Evolutionary conservation across 768 basidiomycete genomes (phyloP).

Genomic region (Mycena filopes): DNA sequence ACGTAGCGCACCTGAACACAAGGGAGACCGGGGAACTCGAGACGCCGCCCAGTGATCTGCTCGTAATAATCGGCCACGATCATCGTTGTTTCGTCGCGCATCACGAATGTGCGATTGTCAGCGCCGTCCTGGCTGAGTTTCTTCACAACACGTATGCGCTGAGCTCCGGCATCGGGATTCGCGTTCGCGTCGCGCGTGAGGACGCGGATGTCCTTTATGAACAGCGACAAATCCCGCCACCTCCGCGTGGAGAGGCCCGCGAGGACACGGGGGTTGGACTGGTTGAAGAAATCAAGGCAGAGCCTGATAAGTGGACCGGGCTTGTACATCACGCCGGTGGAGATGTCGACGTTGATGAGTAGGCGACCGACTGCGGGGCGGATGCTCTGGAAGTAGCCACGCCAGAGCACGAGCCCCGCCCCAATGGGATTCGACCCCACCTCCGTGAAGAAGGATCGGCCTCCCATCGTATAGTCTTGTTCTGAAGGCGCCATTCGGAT

Average conservation of each 20-base stretch:
- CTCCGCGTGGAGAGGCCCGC: slow-evolving; percentile 64
- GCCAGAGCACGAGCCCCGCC: slow-evolving; percentile 70
- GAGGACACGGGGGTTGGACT: slow-evolving; percentile 51
- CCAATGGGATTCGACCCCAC: slow-evolving; percentile 61
- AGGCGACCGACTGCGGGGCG: slow-evolving; percentile 70
- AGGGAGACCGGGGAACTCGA: slow-evolving; percentile 70
- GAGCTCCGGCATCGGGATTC: slow-evolving; percentile 36
- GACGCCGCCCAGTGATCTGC: slow-evolving; percentile 57
- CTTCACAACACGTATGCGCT: slow-evolving; percentile 65
- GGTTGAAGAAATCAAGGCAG: slow-evolving; percentile 61
- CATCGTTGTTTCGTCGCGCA: slow-evolving; percentile 49
- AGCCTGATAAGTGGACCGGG: slow-evolving; percentile 63
- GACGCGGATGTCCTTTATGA: slow-evolving; percentile 55
- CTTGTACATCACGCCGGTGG: slow-evolving; percentile 79
- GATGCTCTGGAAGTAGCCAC: slow-evolving; percentile 80
- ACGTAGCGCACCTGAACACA: slow-evolving; percentile 50
- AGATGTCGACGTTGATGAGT: slow-evolving; percentile 77
- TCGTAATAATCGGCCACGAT: slow-evolving; percentile 69
- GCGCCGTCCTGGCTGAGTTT: slow-evolving; percentile 68
- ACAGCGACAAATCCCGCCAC: slow-evolving; percentile 63
- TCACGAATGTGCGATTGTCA: slow-evolving; percentile 52
- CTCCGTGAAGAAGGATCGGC: slow-evolving; percentile 78
- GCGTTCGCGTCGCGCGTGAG: slow-evolving; percentile 47
- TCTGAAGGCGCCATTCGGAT: slow-evolving; percentile 73
- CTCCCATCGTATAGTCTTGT: slow-evolving; percentile 73